Conservation (phyloP, 805 yeast genomes). For the Maudiozyma bulderi region DNA sequence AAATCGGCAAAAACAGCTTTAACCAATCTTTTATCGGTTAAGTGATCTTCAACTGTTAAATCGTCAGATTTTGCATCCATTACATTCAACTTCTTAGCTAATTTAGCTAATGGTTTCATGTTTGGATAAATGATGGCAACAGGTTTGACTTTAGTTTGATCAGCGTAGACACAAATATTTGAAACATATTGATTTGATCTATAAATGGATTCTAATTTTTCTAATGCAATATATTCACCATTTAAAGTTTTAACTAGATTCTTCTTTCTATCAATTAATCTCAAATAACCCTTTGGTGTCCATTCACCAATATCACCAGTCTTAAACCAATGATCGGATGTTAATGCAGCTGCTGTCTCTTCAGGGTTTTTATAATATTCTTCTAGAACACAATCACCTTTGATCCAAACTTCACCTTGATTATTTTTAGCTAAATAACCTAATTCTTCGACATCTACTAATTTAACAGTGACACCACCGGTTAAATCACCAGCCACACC, state of each 20-base stretch:
- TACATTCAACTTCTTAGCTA: conserved; percentile 50
- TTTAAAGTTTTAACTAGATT: conserved; percentile 90
- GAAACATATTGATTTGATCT: conserved; percentile 68
- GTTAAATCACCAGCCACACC: conserved; percentile 78
- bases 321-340: conserved; percentile 85
- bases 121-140: conserved; percentile 83
- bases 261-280: conserved; percentile 87
- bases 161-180: conserved; percentile 91
- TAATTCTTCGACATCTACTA: conserved; percentile 84
- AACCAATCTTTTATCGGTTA: conserved; percentile 47
- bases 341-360: conserved; percentile 69
- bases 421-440: conserved; percentile 83
- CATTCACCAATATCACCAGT: conserved; percentile 98
- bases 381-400: conserved; percentile 61
- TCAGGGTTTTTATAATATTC: conserved; percentile 77
- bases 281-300: conserved; percentile 69
- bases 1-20: conserved; percentile 49
- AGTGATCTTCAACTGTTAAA: conserved; percentile 37
- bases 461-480: conserved; percentile 76
- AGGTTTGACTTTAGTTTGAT: conserved; percentile 79
- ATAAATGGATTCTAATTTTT: conserved; percentile 84
- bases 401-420: conserved; percentile 86
- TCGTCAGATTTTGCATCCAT: conserved; percentile 26
- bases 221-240: conserved; percentile 97
- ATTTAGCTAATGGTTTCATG: conserved; percentile 49